phyloP scores from a whole-genome alignment of 768 basidiomycete genomes.

The Gloeophyllum trabeum region DNA sequence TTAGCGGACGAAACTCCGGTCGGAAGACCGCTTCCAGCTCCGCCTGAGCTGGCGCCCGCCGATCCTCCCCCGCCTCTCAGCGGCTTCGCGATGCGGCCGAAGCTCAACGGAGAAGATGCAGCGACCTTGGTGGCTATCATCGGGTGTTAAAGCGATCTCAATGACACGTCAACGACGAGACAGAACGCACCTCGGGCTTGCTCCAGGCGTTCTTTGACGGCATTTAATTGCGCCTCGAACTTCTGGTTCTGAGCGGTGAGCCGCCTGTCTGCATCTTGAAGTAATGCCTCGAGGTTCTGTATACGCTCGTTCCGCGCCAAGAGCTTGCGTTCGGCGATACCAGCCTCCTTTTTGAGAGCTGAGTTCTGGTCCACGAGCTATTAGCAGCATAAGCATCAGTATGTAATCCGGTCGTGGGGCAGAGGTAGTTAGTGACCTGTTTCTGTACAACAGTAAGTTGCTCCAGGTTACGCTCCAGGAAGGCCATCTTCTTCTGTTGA shows the following conservation, averaged over 20 bases:
- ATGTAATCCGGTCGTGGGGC: background rate
- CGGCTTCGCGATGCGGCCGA: slow-evolving; percentile 88
- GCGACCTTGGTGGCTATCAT: slow-evolving; percentile 66
- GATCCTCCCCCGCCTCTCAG: slow-evolving; percentile 84
- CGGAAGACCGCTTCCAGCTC: slow-evolving; percentile 27
- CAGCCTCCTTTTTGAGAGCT: slow-evolving; percentile 92
- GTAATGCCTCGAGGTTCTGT: slow-evolving; percentile 85
- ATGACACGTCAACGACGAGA: slow-evolving; percentile 1
- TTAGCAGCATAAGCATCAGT: slow-evolving; percentile 6
- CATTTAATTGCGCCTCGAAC: slow-evolving; percentile 87
- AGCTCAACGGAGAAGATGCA: slow-evolving; percentile 60
- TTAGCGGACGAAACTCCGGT: slow-evolving; percentile 40
- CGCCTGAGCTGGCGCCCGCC: slow-evolving; percentile 27
- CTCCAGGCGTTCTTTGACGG: slow-evolving; percentile 84
- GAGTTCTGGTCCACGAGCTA: slow-evolving; percentile 99
- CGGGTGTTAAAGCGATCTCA: slow-evolving; percentile 1
- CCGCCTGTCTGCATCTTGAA: slow-evolving; percentile 90
- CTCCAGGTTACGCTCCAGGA: slow-evolving; percentile 93
- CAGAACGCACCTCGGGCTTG: slow-evolving; percentile 75
- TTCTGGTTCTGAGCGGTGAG: slow-evolving; percentile 91
- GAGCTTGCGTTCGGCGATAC: slow-evolving; percentile 92
- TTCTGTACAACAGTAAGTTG: slow-evolving; percentile 94
- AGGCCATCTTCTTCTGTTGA: slow-evolving; percentile 99
- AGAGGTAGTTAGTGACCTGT: slow-evolving; percentile 45
- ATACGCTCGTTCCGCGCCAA: slow-evolving; percentile 96